Base-by-base conservation (phyloP, 2,329 filamentous ascomycete genomes). In the Plectosphaerella sp. region DNA sequence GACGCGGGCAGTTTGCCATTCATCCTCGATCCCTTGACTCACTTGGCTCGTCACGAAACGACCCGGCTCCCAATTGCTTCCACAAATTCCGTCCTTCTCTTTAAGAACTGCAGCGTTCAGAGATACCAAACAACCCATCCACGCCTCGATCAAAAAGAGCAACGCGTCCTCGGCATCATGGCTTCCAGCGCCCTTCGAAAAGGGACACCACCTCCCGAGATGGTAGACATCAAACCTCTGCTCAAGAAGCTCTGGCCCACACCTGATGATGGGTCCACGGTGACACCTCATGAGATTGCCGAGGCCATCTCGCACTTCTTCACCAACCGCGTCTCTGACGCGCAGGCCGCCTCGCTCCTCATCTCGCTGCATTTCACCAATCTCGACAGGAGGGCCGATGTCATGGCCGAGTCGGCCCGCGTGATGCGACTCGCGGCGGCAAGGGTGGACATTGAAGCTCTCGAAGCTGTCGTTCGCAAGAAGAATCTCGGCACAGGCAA, bases 291-390 rank as follows among this genome's bases (percentile, higher is more conserved):
- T 48, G 91, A 97, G 67, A 94, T 99, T 67, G 91, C 93, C 54
- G 79, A 87, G n/a, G 92, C 93, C 50, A 87, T 97, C 61, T 87
- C 90, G 5, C 79, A 93, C 64, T 95, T 97, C 66, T 97, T 97
- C 71, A 92, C 91, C 53, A 87, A 97, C 72, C 84, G 85, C 59
- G 78, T 97, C 16, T 93, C 89, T n/a, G 86, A 89, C 39, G 88
- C 92, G 9, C 94, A 97, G 68, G 88, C 89, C 1, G 89, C 89
- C 50, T 88, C 92, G 39, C 78, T 99, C 52, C 78, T 97, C 49
- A 97, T 94, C 64, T 89, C 91, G 51, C 78, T 99, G 45, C 93
- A 97, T 72, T 97, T 96, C 60, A 96, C 91, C 2, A 85, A 86
- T 53, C 83, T 91, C 68, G 94, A 97, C 69, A 83, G 88, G 58